Conservation (phyloP, 331 rosid species). For the Erythrophleum ivorense region DNA sequence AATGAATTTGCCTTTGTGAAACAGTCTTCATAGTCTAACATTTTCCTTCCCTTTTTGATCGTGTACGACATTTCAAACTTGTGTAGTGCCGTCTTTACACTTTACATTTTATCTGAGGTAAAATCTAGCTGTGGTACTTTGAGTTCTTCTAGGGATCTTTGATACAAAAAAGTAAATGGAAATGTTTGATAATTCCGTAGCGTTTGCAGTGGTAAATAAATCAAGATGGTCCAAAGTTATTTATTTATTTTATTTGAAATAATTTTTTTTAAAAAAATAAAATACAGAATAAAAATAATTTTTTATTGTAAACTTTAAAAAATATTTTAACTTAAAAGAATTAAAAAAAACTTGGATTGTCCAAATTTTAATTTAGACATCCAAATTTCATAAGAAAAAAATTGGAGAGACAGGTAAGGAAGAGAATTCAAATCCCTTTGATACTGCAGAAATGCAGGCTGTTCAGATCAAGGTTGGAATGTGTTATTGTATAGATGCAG, state of each 20-base stretch:
- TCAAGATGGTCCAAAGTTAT: too few species aligned
- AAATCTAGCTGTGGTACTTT: slow-evolving; percentile 16
- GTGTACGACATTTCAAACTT: background rate
- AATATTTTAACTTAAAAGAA: too few species aligned
- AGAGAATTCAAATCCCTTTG: too few species aligned
- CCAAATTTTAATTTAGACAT: too few species aligned
- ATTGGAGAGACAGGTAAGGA: too few species aligned
- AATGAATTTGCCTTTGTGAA: background rate
- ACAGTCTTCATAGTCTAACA: background rate
- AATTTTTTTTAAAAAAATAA: too few species aligned
- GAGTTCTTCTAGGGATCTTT: slow-evolving; percentile 1
- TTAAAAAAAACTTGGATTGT: too few species aligned
- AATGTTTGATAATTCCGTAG: background rate
- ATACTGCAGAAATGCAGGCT: background rate
- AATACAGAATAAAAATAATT: too few species aligned
- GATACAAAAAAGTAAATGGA: background rate
- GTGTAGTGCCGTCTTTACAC: background rate
- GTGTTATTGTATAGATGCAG: slow-evolving; percentile 21
- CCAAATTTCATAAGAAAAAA: too few species aligned
- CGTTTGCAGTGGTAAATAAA: too few species aligned
- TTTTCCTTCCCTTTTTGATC: background rate
- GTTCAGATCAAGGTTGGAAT: slow-evolving; percentile 11
- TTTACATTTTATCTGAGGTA: background rate
- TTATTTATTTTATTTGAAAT: too few species aligned
- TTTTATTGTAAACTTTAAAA: too few species aligned